These are phyloP conservation scores for Venturia asperata DNA, from an alignment of 2,329 filamentous ascomycete genomes.

Conservation along the genomic window DNA sequence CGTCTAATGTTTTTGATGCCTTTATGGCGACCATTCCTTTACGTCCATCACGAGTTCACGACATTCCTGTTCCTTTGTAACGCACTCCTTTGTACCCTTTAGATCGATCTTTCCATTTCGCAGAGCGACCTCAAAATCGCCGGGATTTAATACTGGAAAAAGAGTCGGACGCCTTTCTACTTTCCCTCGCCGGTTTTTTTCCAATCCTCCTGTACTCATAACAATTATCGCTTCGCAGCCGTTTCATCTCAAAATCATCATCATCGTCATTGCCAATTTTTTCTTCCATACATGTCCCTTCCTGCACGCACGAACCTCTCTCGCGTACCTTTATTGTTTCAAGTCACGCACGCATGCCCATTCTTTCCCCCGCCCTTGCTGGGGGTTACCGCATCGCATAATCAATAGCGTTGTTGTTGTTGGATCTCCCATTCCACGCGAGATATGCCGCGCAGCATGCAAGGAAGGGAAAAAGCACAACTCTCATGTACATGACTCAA, in stretches of 20 bases:
- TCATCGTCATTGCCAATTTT: not conserved
- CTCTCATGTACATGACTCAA: not conserved
- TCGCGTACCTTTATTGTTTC: not conserved
- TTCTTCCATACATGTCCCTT: not conserved
- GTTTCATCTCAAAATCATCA: not conserved
- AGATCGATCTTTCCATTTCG: not conserved
- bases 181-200: not conserved
- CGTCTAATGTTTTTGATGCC: conserved; percentile 6
- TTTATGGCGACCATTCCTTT: not conserved
- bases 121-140: not conserved
- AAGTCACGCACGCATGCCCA: not conserved
- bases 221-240: not conserved
- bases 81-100: not conserved
- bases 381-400: not conserved
- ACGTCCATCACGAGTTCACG: not conserved
- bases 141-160: not conserved
- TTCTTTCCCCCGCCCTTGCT: conserved; percentile 6
- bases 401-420: conserved; percentile 7
- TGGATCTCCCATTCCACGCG: not conserved
- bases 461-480: too few species aligned
- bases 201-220: not conserved
- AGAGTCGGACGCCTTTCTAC: not conserved
- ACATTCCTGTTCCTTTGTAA: not conserved
- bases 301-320: not conserved
- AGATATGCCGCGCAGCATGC: conserved; percentile 4